Percentiles rank a stretch among this genome's conserved stretches.
phyloP scores from a whole-genome alignment of 768 basidiomycete species.

The Russula abietina region DNA sequence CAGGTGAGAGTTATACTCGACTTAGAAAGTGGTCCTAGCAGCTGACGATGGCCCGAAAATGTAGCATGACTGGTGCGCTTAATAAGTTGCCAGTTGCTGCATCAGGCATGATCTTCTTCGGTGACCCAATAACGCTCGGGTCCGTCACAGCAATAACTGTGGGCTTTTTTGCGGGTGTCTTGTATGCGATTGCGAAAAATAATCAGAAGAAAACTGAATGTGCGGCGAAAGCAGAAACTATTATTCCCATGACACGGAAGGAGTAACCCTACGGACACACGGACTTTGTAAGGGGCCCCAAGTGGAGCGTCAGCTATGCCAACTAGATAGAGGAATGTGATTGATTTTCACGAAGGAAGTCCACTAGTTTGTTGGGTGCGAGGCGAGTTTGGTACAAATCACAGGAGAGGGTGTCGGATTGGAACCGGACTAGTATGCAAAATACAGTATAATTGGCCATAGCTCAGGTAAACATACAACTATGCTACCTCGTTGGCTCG shows the following conservation, averaged over 20 bases:
- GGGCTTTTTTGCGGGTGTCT: slow-evolving; percentile 86
- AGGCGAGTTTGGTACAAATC: slow-evolving; percentile 5
- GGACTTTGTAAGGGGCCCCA: slow-evolving; percentile 7
- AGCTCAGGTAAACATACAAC: too few species aligned
- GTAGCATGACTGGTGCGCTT: slow-evolving; percentile 91
- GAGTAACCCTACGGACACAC: slow-evolving; percentile 5
- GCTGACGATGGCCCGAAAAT: background rate
- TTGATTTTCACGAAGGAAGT: slow-evolving; percentile 8
- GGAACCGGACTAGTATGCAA: slow-evolving; percentile 3
- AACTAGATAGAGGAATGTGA: slow-evolving; percentile 14
- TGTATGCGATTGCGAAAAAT: slow-evolving; percentile 93
- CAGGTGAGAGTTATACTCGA: slow-evolving; percentile 48
- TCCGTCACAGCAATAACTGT: slow-evolving; percentile 82
- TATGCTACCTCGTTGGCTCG: too few species aligned
- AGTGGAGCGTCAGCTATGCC: background rate
- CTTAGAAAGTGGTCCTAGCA: background rate
- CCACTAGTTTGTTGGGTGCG: background rate
- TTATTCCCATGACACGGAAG: slow-evolving; percentile 62
- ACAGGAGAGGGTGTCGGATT: background rate
- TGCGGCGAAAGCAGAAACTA: slow-evolving; percentile 42
- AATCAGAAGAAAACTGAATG: slow-evolving; percentile 78
- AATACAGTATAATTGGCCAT: too few species aligned
- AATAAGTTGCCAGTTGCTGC: slow-evolving; percentile 98
- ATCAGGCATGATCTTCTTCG: slow-evolving; percentile 97
- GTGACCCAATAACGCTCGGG: slow-evolving; percentile 80